Conservation (phyloP, 352 stramenopile genomes). For the Phytopythium aichiense region DNA sequence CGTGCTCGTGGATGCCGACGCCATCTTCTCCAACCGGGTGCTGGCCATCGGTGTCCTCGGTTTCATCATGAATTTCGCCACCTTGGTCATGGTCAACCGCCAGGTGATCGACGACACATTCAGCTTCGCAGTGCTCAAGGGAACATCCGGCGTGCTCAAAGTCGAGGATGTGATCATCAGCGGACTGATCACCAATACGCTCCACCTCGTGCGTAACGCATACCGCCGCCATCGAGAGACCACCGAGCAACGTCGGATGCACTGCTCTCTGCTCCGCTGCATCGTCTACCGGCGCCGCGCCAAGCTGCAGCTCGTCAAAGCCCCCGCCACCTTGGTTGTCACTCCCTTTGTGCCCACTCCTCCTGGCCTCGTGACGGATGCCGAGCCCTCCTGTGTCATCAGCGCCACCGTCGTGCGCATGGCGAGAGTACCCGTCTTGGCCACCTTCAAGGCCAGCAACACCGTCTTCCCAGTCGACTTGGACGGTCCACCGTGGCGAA, state of each 20-base stretch:
- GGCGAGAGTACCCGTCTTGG: not conserved
- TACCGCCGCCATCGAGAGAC: not conserved
- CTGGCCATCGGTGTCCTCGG: not conserved
- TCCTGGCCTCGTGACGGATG: not conserved
- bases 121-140: not conserved
- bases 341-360: not conserved
- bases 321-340: not conserved
- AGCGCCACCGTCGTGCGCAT: not conserved
- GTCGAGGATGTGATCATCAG: constrained; percentile 9
- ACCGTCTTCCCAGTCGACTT: not conserved
- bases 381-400: not conserved
- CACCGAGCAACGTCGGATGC: constrained; percentile 1
- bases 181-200: constrained; percentile 2
- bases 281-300: constrained; percentile 6
- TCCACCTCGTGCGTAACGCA: constrained; percentile 1
- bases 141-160: not conserved
- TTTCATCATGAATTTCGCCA: not conserved
- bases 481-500: not conserved
- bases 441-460: not conserved
- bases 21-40: not conserved
- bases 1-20: constrained; percentile 16
- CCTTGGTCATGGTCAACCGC: constrained; percentile 4
- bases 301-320: not conserved
- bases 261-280: constrained; percentile 3
- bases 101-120: not conserved